phyloP scores from a whole-genome alignment of 108 stramenopile genomes.

The Skeletonema menzelii region DNA sequence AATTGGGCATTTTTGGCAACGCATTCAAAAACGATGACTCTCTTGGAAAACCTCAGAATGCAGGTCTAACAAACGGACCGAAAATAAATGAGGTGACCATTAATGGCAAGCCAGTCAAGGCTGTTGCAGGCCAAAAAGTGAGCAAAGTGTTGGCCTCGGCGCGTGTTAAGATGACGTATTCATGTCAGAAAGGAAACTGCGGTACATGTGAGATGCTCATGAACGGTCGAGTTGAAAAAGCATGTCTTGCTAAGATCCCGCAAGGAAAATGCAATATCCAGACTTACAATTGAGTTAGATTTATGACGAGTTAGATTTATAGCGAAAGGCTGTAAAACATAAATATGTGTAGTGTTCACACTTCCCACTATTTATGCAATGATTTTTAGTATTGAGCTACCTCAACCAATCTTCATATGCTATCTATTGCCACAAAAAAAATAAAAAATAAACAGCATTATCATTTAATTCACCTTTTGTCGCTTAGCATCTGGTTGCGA shows the following conservation, averaged over 20 bases:
- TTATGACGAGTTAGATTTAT: too few species aligned
- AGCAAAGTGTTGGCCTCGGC: conserved; percentile 45
- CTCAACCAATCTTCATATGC: neutral
- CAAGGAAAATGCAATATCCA: conserved; percentile 50
- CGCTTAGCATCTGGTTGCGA: conserved; percentile 16
- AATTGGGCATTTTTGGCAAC: conserved; percentile 42
- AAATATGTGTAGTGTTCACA: too few species aligned
- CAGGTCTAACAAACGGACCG: conserved; percentile 37
- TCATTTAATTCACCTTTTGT: conserved; percentile 12
- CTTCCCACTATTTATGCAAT: too few species aligned
- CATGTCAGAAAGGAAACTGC: conserved; percentile 50
- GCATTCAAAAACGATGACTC: conserved; percentile 52
- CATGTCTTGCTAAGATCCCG: conserved; percentile 49
- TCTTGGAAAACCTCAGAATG: conserved; percentile 47
- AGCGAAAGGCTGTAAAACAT: too few species aligned
- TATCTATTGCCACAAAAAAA: neutral
- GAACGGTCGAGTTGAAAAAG: conserved; percentile 57
- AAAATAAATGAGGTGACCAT: conserved; percentile 45
- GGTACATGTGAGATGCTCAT: conserved; percentile 57
- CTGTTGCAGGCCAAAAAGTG: conserved; percentile 56
- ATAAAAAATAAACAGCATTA: neutral
- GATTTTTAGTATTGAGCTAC: too few species aligned
- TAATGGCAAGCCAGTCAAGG: conserved; percentile 59
- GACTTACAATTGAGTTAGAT: conserved; percentile 17
- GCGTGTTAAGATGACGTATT: conserved; percentile 51